These are phyloP conservation scores for Carex parvula DNA, from an alignment of 176 grass and related monocot species.

Conservation along the genomic window DNA sequence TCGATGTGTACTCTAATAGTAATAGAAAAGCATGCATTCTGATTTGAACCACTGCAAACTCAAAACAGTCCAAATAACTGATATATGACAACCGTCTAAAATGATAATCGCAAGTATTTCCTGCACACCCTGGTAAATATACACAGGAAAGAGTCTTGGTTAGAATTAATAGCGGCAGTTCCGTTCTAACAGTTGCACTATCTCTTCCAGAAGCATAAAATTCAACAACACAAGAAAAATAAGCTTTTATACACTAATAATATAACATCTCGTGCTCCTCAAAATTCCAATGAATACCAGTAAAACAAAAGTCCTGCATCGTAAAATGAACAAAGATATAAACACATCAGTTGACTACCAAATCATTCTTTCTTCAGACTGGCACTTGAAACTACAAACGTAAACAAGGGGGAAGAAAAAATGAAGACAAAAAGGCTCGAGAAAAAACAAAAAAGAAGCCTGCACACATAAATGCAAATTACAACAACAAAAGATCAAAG, in stretches of 20 bases:
- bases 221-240: neutral
- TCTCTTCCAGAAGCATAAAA: neutral
- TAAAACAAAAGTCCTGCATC: conserved; percentile 11
- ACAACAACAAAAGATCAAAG: conserved; percentile 16
- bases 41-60: neutral
- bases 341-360: conserved; percentile 12
- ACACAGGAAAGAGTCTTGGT: neutral
- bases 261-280: conserved; percentile 4
- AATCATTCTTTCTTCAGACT: conserved; percentile 20
- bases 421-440: neutral
- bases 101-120: neutral
- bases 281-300: conserved; percentile 4
- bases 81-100: neutral
- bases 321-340: conserved; percentile 13
- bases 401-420: neutral
- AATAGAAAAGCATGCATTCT: neutral
- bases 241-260: neutral
- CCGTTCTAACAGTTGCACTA: neutral
- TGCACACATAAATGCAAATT: conserved; percentile 16
- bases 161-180: neutral
- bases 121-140: neutral
- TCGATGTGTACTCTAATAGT: no score
- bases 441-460: neutral
- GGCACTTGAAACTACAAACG: neutral
- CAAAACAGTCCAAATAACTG: neutral